phyloP scores from a whole-genome alignment of 2,329 filamentous ascomycete genomes.

The Beauveria sp. region DNA sequence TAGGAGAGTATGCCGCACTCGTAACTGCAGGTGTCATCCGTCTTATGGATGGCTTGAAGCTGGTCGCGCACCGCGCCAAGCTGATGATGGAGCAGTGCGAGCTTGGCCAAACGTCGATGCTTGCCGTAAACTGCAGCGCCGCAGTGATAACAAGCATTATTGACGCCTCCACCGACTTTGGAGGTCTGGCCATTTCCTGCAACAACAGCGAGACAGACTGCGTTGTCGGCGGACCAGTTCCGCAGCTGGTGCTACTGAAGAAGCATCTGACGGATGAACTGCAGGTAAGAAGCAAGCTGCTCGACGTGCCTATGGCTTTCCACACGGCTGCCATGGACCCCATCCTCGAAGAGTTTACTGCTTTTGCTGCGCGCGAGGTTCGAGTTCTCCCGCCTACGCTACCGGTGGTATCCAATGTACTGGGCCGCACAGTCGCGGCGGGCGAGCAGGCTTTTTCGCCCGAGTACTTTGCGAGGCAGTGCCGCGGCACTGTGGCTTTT shows the following conservation, averaged over 20 bases:
- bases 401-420: constrained; percentile 15
- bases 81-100: constrained; percentile 16
- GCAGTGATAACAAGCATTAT: constrained; percentile 13
- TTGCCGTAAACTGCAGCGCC: constrained; percentile 13
- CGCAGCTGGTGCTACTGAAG: constrained; percentile 10
- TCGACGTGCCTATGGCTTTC: constrained; percentile 22
- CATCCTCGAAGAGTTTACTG: constrained; percentile 16
- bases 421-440: constrained; percentile 3
- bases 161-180: background rate
- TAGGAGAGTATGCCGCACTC: constrained; percentile 21
- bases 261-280: constrained; percentile 12
- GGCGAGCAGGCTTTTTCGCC: background rate
- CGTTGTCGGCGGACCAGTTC: constrained; percentile 22
- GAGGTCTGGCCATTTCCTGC: constrained; percentile 21
- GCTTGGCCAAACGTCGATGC: constrained; percentile 15
- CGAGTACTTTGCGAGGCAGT: background rate
- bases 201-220: constrained; percentile 23
- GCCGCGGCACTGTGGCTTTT: background rate
- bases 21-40: constrained; percentile 15
- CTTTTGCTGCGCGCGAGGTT: constrained; percentile 4
- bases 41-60: constrained; percentile 16
- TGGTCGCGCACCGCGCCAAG: constrained; percentile 18
- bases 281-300: constrained; percentile 20
- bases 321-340: constrained; percentile 23
- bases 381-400: background rate